Percentiles rank a stretch among this genome's conserved stretches.
These are phyloP conservation scores for Aspergillus chevalieri DNA, from an alignment of 2,329 filamentous ascomycete species.

Conservation along the genomic window DNA sequence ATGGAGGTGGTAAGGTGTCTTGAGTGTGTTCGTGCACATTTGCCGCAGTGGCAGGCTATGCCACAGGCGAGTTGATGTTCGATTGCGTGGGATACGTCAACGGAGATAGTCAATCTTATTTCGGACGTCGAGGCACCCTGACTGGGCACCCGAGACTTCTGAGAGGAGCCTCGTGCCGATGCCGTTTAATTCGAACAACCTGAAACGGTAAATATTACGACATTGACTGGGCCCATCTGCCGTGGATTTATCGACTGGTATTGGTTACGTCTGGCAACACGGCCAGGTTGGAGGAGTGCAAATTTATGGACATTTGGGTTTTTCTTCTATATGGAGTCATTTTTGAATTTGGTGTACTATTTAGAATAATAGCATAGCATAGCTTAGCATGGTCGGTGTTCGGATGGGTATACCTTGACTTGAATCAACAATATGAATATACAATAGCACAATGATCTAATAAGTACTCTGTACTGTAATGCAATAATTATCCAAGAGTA, in stretches of 20 bases:
- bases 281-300: background rate
- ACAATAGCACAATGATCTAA: too few relatives aligned
- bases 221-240: too few relatives aligned
- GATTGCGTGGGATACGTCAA: background rate
- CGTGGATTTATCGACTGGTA: too few relatives aligned
- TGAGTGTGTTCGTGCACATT: conserved; percentile 25
- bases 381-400: background rate
- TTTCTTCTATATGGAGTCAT: background rate
- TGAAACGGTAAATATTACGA: too few relatives aligned
- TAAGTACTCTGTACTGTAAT: background rate
- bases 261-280: background rate
- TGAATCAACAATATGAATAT: background rate
- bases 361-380: background rate
- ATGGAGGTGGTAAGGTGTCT: conserved; percentile 33
- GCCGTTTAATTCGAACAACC: too few relatives aligned
- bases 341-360: background rate
- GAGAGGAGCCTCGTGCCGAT: too few relatives aligned
- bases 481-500: background rate
- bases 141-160: too few relatives aligned
- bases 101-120: too few relatives aligned
- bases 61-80: conserved; percentile 1
- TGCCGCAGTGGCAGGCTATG: conserved; percentile 9
- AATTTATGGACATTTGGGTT: background rate
- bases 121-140: background rate
- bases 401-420: too few relatives aligned